Conservation (phyloP, 2,329 filamentous ascomycete species). For the Fusarium sp. region DNA sequence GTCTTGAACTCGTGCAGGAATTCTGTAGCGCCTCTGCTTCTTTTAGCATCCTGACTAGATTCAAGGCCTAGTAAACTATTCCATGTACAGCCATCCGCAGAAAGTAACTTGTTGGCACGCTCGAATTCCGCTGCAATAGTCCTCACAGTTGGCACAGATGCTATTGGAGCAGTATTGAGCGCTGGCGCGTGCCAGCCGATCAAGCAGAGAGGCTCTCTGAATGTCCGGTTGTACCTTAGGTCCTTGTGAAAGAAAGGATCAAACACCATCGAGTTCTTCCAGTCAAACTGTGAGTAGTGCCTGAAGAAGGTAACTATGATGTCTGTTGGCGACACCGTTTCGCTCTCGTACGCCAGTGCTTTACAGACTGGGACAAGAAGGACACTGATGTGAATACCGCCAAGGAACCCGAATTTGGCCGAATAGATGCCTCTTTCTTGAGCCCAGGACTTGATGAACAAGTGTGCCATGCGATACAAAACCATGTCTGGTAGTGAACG, state of each 20-base stretch:
- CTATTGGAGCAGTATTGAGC: slow-evolving; percentile 68
- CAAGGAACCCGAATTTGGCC: slow-evolving; percentile 72
- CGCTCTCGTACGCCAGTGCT: slow-evolving; percentile 54
- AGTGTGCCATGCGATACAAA: slow-evolving; percentile 68
- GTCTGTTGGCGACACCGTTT: slow-evolving; percentile 58
- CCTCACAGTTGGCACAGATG: slow-evolving; percentile 63
- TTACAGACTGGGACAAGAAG: slow-evolving; percentile 72
- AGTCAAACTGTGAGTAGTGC: slow-evolving; percentile 71
- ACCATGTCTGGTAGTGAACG: slow-evolving; percentile 68
- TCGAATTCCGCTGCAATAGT: slow-evolving; percentile 64
- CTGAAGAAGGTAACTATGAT: slow-evolving; percentile 70
- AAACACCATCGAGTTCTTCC: slow-evolving; percentile 64
- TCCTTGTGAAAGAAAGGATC: slow-evolving; percentile 69
- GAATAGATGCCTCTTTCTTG: slow-evolving; percentile 71
- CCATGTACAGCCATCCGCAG: slow-evolving; percentile 55
- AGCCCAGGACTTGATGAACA: slow-evolving; percentile 72
- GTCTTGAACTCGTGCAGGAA: slow-evolving; percentile 65
- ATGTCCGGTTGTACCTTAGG: slow-evolving; percentile 64
- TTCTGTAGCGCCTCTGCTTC: slow-evolving; percentile 49
- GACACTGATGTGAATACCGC: slow-evolving; percentile 72
- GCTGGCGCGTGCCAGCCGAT: slow-evolving; percentile 70
- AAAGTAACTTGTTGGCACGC: slow-evolving; percentile 57
- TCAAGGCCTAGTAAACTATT: slow-evolving; percentile 50
- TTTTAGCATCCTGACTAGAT: not conserved
- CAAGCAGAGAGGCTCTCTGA: slow-evolving; percentile 71